A percentile compares a stretch with the other conserved stretches of the same genome.
Evolutionary conservation across 2,329 filamentous ascomycete species (phyloP).

Genomic region (Alternaria panax): DNA sequence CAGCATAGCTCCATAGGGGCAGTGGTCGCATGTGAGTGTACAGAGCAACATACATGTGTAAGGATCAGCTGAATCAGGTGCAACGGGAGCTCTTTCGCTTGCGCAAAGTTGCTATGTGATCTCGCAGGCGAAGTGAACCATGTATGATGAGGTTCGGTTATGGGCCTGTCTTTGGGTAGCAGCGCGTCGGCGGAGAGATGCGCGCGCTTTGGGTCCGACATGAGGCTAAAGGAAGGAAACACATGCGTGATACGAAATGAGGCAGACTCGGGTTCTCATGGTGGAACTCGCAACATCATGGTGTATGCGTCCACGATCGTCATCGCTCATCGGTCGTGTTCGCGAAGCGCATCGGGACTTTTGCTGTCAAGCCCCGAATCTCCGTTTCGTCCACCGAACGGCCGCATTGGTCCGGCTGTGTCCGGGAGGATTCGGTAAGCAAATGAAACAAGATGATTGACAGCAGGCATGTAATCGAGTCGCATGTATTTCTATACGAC

Average conservation of each 20-base stretch:
- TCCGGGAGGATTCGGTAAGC: background rate
- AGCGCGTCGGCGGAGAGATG: slow-evolving; percentile 17
- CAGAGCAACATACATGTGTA: slow-evolving; percentile 56
- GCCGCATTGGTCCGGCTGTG: slow-evolving; percentile 29
- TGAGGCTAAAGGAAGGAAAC: slow-evolving; percentile 20
- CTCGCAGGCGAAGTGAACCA: slow-evolving; percentile 46
- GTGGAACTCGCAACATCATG: background rate
- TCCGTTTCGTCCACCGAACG: slow-evolving; percentile 17
- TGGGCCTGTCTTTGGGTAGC: slow-evolving; percentile 20
- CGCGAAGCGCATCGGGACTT: slow-evolving; percentile 1
- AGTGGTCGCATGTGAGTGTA: slow-evolving; percentile 2
- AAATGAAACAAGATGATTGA: background rate
- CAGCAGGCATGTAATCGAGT: slow-evolving; percentile 3
- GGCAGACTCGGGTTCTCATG: slow-evolving; percentile 2
- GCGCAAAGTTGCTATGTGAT: slow-evolving; percentile 35
- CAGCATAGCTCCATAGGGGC: slow-evolving; percentile 21
- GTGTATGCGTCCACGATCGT: background rate
- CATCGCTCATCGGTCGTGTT: slow-evolving; percentile 1
- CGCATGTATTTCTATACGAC: background rate
- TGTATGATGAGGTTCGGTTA: slow-evolving; percentile 40
- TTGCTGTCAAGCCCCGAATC: slow-evolving; percentile 10
- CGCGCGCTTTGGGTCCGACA: slow-evolving; percentile 29
- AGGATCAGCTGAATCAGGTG: slow-evolving; percentile 66
- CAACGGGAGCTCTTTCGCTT: slow-evolving; percentile 59
- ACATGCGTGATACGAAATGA: slow-evolving; percentile 7